Percentiles rank a stretch among this genome's conserved stretches.
Conservation (phyloP, 2,329 filamentous ascomycete genomes). For the Nannizzia gypsea region DNA sequence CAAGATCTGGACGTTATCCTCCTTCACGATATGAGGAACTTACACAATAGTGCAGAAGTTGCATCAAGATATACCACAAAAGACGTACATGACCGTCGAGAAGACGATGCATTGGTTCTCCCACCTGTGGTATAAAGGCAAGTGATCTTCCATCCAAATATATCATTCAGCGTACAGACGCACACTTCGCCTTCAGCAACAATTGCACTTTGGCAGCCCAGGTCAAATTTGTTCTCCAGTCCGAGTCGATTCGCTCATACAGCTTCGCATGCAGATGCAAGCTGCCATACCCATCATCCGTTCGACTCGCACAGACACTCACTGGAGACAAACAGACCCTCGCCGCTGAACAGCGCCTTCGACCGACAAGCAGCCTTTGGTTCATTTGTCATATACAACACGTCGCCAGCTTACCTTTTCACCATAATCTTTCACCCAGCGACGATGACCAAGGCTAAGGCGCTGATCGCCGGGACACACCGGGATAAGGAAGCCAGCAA, state of each 20-base stretch:
- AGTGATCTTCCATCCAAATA: neutral
- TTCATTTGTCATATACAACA: neutral
- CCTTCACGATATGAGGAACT: neutral
- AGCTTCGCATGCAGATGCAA: constrained; percentile 5
- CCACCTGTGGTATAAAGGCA: constrained; percentile 46
- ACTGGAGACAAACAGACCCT: neutral
- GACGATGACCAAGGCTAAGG: neutral
- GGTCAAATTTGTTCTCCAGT: neutral
- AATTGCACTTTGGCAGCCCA: constrained; percentile 3
- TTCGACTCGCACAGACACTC: neutral
- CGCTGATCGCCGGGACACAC: neutral
- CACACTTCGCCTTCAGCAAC: constrained; percentile 8
- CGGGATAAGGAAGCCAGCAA: neutral
- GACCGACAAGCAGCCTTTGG: neutral
- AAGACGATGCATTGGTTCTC: constrained; percentile 59
- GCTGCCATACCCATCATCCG: neutral
- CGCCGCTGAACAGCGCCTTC: neutral
- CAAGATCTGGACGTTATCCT: neutral
- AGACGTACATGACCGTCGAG: constrained; percentile 57
- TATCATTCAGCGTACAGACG: too few species aligned
- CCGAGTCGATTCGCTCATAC: neutral
- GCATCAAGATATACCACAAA: neutral
- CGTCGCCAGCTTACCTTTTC: neutral
- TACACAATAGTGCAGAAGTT: neutral
- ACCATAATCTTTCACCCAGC: neutral